phyloP scores from a whole-genome alignment of 257 asterid genomes.

The Eucommia ulmoides region DNA sequence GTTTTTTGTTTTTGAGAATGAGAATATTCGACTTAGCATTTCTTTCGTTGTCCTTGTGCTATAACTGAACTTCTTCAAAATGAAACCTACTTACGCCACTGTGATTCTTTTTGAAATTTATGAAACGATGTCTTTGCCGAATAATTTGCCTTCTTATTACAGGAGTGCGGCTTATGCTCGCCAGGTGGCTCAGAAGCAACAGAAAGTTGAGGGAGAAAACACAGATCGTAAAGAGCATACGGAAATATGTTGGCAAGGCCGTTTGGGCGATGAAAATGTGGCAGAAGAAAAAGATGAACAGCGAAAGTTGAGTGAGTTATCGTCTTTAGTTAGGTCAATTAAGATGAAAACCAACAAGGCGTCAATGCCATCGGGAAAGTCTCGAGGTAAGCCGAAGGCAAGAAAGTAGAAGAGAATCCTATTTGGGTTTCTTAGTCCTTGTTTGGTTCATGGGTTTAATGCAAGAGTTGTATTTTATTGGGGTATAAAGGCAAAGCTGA shows the following conservation, averaged over 20 bases:
- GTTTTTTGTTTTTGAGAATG: too few relatives aligned
- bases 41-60: too few relatives aligned
- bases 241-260: neutral
- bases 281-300: neutral
- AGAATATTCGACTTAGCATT: too few relatives aligned
- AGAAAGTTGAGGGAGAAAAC: conserved; percentile 8
- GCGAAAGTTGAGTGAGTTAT: neutral
- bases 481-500: too few relatives aligned
- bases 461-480: too few relatives aligned
- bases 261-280: neutral
- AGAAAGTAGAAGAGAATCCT: too few relatives aligned
- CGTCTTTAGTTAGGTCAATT: neutral
- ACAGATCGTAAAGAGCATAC: conserved; percentile 2
- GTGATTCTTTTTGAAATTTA: neutral
- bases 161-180: conserved; percentile 47
- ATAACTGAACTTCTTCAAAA: neutral
- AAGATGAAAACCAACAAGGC: neutral
- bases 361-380: neutral
- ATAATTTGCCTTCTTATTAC: conserved; percentile 6
- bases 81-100: neutral
- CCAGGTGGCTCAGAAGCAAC: conserved; percentile 27
- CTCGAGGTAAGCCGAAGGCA: too few relatives aligned
- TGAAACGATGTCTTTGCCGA: too few relatives aligned
- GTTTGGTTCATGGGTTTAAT: too few relatives aligned
- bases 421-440: too few relatives aligned